Evolutionary conservation across 2,329 filamentous ascomycete species (phyloP), one percentile per base, ranked within the genome.

Genomic region (Didymella pomorum): DNA sequence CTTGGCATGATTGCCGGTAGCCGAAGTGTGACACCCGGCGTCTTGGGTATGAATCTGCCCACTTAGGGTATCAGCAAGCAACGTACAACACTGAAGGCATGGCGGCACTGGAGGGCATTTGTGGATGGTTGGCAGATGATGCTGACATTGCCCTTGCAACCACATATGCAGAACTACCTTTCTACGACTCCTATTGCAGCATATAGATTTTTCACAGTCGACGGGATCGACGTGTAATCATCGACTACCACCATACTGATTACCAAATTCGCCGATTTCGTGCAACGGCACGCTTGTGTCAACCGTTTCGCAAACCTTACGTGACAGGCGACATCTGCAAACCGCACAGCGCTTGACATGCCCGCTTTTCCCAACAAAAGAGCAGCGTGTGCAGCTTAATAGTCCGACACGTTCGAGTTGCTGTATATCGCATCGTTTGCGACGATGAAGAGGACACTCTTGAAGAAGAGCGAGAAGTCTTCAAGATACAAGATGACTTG

Each of bases 1-100:
- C 54, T 57, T 57, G 54, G 54, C 54, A 10, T 18, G 16, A 39
- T 3, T 52, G 54, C 48, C 54, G 54, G n/a, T 31, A 42, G 28
- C 54, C 48, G 54, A 35, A 31, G 20, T 52, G 26, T 50, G 39
- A 39, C 52, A 23, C 29, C 25, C 21, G 14, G 33, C 20, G 45
- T 39, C 29, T 37, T 28, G 5, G 14, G 25, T 12, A 37, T 20
- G 14, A 2, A 11, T 6, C 9, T 45, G 14, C 52, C 39, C 16
- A 14, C 12, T 28, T 16, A 14, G 6, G 35, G 26, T 28, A 31
- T 29, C 20, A 21, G 47, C 47, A 23, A 49, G 16, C 14, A 28
- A 5, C 42, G 43, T 23, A 41, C 8, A 23, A 23, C 25, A 33
- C 16, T 25, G 26, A 12, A 25, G 3, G 21, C 11, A 51, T 11